These are phyloP conservation scores for Mikania micrantha DNA, from an alignment of 129 eudicot species.

Conservation along the genomic window DNA sequence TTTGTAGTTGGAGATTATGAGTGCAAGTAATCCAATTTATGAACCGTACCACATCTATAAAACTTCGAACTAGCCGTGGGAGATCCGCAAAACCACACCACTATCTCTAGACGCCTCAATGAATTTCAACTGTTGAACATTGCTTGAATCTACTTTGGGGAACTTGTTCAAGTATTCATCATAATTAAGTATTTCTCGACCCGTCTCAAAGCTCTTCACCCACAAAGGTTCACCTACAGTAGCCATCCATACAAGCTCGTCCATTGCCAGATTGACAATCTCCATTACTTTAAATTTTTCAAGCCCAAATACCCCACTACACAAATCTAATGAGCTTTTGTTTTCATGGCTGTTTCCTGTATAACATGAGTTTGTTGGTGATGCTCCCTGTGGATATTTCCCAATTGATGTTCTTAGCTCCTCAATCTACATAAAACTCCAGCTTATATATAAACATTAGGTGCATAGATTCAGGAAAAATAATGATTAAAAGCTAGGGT, in stretches of 20 bases:
- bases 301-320: constrained; percentile 57
- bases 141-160: constrained; percentile 17
- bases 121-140: constrained; percentile 34
- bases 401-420: constrained; percentile 62
- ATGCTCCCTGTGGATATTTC: constrained; percentile 46
- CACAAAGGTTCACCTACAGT: constrained; percentile 74
- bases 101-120: constrained; percentile 88
- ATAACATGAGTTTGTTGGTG: constrained; percentile 50
- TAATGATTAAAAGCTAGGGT: background rate
- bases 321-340: constrained; percentile 58
- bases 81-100: constrained; percentile 63
- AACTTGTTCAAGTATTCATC: constrained; percentile 73
- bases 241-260: constrained; percentile 76
- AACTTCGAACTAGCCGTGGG: constrained; percentile 59
- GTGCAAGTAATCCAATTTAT: background rate
- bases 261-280: constrained; percentile 47
- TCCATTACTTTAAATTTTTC: constrained; percentile 61
- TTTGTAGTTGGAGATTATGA: background rate
- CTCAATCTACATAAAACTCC: constrained; percentile 50
- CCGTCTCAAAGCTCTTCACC: constrained; percentile 82
- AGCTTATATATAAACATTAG: background rate
- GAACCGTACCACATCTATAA: constrained; percentile 80
- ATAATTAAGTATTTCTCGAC: constrained; percentile 87
- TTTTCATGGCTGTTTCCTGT: constrained; percentile 54
- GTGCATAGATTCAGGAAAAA: background rate